These are phyloP conservation scores for Setaria viridis DNA, from an alignment of 202 grass and related monocot species.

Conservation along the genomic window DNA sequence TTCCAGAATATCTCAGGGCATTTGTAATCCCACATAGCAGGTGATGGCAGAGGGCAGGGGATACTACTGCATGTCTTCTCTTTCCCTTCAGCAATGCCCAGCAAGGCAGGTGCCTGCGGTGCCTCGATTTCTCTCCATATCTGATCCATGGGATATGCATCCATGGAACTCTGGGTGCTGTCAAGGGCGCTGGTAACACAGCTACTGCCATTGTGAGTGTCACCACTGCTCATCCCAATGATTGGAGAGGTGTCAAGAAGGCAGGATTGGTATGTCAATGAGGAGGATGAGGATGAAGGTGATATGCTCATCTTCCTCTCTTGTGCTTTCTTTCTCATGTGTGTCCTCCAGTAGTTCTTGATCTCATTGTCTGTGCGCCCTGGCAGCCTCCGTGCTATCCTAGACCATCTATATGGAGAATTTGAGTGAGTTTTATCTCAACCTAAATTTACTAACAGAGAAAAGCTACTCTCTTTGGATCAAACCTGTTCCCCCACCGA, in stretches of 20 bases:
- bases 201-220: constrained; percentile 22
- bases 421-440: neutral
- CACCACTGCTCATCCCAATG: constrained; percentile 14
- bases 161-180: constrained; percentile 32
- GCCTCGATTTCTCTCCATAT: constrained; percentile 66
- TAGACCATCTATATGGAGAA: constrained; percentile 53
- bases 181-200: constrained; percentile 39
- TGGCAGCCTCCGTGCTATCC: constrained; percentile 62
- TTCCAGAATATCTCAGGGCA: constrained; percentile 56
- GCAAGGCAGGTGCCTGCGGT: constrained; percentile 15
- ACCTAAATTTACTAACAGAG: neutral
- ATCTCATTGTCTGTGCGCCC: constrained; percentile 72
- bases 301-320: constrained; percentile 49
- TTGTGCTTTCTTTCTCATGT: constrained; percentile 77
- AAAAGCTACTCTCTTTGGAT: neutral
- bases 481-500: constrained; percentile 72
- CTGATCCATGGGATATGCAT: constrained; percentile 68
- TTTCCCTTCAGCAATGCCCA: constrained; percentile 26
- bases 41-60: constrained; percentile 27
- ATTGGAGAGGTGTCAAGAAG: constrained; percentile 27
- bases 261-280: constrained; percentile 53
- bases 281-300: constrained; percentile 51
- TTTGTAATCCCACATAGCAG: constrained; percentile 43
- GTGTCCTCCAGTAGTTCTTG: constrained; percentile 78
- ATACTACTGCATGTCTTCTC: constrained; percentile 36